Evolutionary conservation across 805 yeast genomes (phyloP).

Genomic region (Ogataea paradorogensis): DNA sequence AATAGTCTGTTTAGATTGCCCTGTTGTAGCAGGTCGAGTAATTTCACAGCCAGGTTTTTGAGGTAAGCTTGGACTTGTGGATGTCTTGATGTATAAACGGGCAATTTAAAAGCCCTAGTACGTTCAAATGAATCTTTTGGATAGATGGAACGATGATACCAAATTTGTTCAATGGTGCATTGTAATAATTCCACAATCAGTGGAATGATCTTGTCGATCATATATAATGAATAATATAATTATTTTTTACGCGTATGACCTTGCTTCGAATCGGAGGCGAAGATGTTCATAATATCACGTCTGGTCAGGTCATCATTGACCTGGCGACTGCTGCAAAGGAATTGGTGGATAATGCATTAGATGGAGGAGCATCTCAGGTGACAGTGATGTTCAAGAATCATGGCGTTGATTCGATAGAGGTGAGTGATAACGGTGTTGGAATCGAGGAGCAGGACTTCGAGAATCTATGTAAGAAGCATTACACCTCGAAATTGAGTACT

Average conservation of each 20-base stretch:
- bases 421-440: conserved; percentile 69
- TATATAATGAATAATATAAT: not conserved
- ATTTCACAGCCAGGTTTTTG: conserved; percentile 30
- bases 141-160: conserved; percentile 53
- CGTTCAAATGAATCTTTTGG: conserved; percentile 47
- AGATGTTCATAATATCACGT: conserved; percentile 76
- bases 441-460: conserved; percentile 51
- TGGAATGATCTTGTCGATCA: conserved; percentile 25
- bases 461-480: conserved; percentile 55
- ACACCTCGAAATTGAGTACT: conserved; percentile 59
- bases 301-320: conserved; percentile 91
- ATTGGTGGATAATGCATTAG: conserved; percentile 80
- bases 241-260: conserved; percentile 20
- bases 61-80: conserved; percentile 42
- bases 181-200: conserved; percentile 47
- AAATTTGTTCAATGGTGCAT: conserved; percentile 51
- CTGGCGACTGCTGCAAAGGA: conserved; percentile 79
- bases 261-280: conserved; percentile 39
- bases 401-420: conserved; percentile 70
- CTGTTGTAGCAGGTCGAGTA: conserved; percentile 15
- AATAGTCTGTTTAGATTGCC: conserved; percentile 27
- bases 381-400: conserved; percentile 67
- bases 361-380: conserved; percentile 67
- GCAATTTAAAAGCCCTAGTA: conserved; percentile 41
- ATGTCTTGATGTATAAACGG: conserved; percentile 44